Conservation (phyloP, 371 early-diverging fungal species). For the Funneliformis caledonium region DNA sequence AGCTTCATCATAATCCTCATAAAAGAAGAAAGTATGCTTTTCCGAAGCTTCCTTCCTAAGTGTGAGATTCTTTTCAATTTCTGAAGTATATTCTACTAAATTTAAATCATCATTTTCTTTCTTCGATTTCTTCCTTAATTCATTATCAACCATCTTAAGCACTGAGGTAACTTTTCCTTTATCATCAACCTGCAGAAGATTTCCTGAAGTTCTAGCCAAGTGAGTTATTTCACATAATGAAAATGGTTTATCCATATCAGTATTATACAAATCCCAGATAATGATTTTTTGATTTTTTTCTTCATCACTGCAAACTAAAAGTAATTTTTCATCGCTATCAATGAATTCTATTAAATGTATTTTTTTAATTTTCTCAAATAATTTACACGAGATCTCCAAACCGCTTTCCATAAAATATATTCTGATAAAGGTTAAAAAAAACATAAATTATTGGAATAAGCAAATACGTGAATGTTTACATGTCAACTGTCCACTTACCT, state of each 20-base stretch:
- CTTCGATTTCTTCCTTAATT: background rate
- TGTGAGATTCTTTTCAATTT: no score
- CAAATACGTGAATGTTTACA: no score
- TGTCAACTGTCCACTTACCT: background rate
- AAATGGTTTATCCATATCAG: background rate
- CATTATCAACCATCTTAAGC: background rate
- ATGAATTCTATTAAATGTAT: background rate
- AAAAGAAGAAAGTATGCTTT: no score
- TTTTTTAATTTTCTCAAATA: background rate
- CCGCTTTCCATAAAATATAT: background rate
- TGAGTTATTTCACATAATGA: background rate
- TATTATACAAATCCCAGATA: background rate
- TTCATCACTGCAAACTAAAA: background rate
- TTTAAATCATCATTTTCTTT: background rate
- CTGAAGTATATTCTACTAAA: background rate
- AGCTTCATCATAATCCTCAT: no score
- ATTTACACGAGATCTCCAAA: background rate
- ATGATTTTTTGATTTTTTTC: background rate
- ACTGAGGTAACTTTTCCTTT: background rate
- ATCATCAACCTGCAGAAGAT: background rate
- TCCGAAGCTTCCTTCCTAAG: no score
- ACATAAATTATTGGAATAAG: no score
- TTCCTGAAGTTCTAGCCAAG: background rate
- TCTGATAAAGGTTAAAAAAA: background rate
- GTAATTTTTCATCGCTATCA: background rate